These are phyloP conservation scores for Chenopodium suecicum DNA, from an alignment of 148 eudicot species.

Conservation along the genomic window DNA sequence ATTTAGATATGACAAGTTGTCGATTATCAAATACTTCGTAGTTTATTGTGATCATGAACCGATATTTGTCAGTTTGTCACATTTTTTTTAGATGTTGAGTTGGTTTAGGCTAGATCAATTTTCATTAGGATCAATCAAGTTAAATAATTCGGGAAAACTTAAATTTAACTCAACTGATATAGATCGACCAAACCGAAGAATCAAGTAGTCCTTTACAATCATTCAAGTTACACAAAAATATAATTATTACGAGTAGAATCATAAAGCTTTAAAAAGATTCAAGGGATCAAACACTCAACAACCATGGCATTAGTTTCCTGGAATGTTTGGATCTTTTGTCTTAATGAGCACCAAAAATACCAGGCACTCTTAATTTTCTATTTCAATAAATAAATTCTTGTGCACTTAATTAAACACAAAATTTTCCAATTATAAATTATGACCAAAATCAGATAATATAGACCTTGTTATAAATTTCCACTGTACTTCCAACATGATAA, in stretches of 20 bases:
- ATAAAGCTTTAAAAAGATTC: neutral
- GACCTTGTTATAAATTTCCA: neutral
- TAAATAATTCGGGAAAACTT: too few species aligned
- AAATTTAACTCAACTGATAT: too few species aligned
- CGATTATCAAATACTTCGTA: too few species aligned
- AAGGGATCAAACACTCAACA: slow-evolving; percentile 11
- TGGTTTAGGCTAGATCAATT: too few species aligned
- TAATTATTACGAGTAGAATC: neutral
- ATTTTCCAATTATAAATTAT: slow-evolving; percentile 1
- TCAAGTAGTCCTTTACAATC: neutral
- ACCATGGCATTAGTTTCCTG: neutral
- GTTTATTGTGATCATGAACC: too few species aligned
- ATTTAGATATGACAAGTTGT: too few species aligned
- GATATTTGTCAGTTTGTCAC: too few species aligned
- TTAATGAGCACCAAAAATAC: slow-evolving; percentile 7
- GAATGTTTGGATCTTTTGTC: slow-evolving; percentile 21
- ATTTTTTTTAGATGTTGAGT: too few species aligned
- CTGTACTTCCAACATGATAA: slow-evolving; percentile 11
- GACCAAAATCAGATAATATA: neutral
- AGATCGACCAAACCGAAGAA: too few species aligned
- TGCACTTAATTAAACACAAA: slow-evolving; percentile 2
- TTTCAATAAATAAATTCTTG: neutral
- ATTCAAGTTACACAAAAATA: neutral
- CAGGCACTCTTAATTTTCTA: neutral
- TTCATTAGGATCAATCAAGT: too few species aligned